Conservation (phyloP, 2,329 filamentous ascomycete genomes). For the Aspergillus luchuensis region DNA sequence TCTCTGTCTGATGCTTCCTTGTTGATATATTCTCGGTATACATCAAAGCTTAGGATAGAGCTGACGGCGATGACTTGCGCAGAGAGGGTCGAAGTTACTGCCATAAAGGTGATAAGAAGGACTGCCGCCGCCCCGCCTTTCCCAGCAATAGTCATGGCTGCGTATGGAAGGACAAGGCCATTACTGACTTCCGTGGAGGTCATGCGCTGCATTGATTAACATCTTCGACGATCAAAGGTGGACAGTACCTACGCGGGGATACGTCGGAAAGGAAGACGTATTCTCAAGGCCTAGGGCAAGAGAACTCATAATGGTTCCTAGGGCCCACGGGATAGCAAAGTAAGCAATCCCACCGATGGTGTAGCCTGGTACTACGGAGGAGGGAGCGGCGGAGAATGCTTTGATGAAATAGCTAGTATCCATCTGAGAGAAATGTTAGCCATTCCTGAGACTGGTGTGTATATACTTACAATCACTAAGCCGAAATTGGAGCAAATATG, state of each 20-base stretch:
- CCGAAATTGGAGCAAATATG: slow-evolving; percentile 55
- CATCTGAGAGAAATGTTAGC: slow-evolving; percentile 37
- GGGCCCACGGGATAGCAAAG: slow-evolving; percentile 57
- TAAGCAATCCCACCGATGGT: slow-evolving; percentile 56
- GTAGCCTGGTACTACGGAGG: slow-evolving; percentile 56
- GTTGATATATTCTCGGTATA: slow-evolving; percentile 56
- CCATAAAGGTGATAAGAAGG: slow-evolving; percentile 46
- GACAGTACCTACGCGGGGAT: slow-evolving; percentile 43
- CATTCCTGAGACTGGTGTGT: not conserved
- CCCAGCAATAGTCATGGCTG: slow-evolving; percentile 42
- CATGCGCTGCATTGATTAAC: slow-evolving; percentile 34
- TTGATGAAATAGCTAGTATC: slow-evolving; percentile 58
- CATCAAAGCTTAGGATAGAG: slow-evolving; percentile 58
- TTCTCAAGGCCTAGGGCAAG: slow-evolving; percentile 53
- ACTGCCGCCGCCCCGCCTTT: slow-evolving; percentile 43
- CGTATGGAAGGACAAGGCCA: slow-evolving; percentile 43
- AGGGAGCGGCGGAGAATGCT: slow-evolving; percentile 52
- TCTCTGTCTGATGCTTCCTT: slow-evolving; percentile 49
- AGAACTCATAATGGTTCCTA: slow-evolving; percentile 55
- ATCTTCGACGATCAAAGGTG: not conserved
- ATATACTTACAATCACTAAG: slow-evolving; percentile 48
- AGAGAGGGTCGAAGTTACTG: slow-evolving; percentile 51
- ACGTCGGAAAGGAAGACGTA: slow-evolving; percentile 56
- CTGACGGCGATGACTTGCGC: slow-evolving; percentile 58
- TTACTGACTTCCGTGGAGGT: slow-evolving; percentile 39